Conservation (phyloP, 768 basidiomycete genomes). For the Mycena latifolia region DNA sequence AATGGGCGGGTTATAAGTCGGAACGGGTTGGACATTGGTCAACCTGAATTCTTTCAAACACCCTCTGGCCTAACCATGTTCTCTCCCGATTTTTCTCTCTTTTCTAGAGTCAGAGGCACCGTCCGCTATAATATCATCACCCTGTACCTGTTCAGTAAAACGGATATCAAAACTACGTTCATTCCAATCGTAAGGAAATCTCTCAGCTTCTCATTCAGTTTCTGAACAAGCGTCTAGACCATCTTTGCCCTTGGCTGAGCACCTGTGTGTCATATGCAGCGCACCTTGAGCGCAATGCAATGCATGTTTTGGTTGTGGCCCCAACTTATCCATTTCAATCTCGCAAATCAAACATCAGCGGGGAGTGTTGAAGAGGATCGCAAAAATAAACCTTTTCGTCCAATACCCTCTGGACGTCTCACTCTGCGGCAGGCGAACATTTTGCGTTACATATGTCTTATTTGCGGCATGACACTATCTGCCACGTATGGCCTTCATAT, state of each 20-base stretch:
- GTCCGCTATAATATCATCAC: background rate
- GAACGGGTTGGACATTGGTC: too few species aligned
- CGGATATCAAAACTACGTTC: background rate
- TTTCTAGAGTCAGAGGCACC: background rate
- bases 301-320: constrained; percentile 2
- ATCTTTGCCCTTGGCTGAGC: background rate
- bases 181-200: background rate
- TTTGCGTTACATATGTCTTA: background rate
- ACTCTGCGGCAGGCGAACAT: background rate
- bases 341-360: background rate
- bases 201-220: background rate
- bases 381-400: background rate
- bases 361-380: background rate
- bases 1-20: too few species aligned
- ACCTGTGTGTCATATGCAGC: background rate
- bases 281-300: background rate
- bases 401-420: background rate
- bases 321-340: background rate
- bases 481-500: background rate
- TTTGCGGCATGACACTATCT: background rate
- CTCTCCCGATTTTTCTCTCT: too few species aligned
- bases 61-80: too few species aligned
- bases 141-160: background rate
- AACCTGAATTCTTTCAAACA: too few species aligned
- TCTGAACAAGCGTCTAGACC: too few species aligned